Evolutionary conservation across 495 filamentous ascomycete species (phyloP).

Genomic region (Aspergillus panamensis): DNA sequence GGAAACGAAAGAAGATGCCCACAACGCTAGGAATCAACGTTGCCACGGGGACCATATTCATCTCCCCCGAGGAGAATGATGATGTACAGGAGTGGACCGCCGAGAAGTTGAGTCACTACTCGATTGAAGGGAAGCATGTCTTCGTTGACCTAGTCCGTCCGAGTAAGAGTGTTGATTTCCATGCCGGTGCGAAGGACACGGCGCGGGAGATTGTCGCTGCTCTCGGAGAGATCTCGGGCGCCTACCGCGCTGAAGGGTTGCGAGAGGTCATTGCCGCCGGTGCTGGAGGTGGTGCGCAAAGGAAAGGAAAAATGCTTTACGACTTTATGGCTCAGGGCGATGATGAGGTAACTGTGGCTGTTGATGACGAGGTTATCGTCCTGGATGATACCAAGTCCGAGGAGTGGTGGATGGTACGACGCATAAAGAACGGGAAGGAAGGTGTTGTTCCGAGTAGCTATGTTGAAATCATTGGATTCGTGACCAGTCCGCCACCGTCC

Average conservation of each 20-base stretch:
- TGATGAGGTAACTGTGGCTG: conserved; percentile 89
- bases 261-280: conserved; percentile 82
- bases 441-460: conserved; percentile 99
- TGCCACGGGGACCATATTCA: conserved; percentile 81
- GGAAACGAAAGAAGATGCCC: conserved; percentile 95
- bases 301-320: conserved; percentile 80
- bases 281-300: conserved; percentile 62
- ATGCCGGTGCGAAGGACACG: conserved; percentile 95
- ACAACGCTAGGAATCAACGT: conserved; percentile 89
- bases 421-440: conserved; percentile 84
- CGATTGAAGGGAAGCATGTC: conserved; percentile 95
- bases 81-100: conserved; percentile 89
- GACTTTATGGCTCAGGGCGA: conserved; percentile 96
- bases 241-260: conserved; percentile 76
- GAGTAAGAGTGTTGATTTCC: conserved; percentile 91
- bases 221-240: conserved; percentile 86
- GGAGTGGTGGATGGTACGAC: conserved; percentile 96
- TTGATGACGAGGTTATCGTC: conserved; percentile 87
- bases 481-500: conserved; percentile 37
- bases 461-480: conserved; percentile 73
- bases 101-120: conserved; percentile 90
- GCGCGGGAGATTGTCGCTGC: conserved; percentile 86
- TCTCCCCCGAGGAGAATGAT: conserved; percentile 86
- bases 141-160: conserved; percentile 90
- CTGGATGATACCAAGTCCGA: conserved; percentile 88